Base-by-base conservation (phyloP, 148 eudicot species). In the Rhododendron ovatum region DNA sequence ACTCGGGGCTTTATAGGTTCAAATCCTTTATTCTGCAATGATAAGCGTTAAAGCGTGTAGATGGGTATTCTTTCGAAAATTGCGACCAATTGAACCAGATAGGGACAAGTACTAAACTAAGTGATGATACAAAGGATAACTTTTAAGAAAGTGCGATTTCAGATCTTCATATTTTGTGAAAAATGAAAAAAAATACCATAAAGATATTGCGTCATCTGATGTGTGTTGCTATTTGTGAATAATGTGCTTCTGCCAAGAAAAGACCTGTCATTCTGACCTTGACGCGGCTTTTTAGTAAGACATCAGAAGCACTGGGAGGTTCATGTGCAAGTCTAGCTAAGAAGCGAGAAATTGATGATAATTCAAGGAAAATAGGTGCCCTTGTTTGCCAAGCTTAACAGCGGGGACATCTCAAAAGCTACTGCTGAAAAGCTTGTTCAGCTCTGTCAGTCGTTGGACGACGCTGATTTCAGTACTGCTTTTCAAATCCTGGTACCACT, bases 291-390 rank as follows among this genome's bases (percentile, higher is more conserved):
- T 97, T 93, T 85, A 91, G 93, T 17, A 98, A 97, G 91, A 94
- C 98, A 87, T 90, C 94, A 43, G 95, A 94, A 88, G 94, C 90
- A 71, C 87, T 93, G 84, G 99, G 99, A 82, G 98, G 98, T 63
- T 87, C 93, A 43, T 91, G 91, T 65, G 98, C 98, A 75, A 92
- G 88, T 88, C 92, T 91, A 53, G 93, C 93, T 30, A 93, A 90
- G 93, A 97, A 88, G 90, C 88, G 95, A 82, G 98, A 95, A 91
- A 95, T 97, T 57, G 99, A 97, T 37, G 98, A 97, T 82, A 93
- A 95, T 87, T 97, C 98, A n/a, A 94, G 83, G 92, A 97, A 93
- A 89, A 51, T 97, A 80, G 99, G 99, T 55, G 90, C 47, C 95
- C 84, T 87, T 97, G 89, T 97, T 93, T 83, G 92, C 91, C 71